phyloP scores from a whole-genome alignment of 1,284 basidiomycete genomes.

The Sporisorium sorghi region DNA sequence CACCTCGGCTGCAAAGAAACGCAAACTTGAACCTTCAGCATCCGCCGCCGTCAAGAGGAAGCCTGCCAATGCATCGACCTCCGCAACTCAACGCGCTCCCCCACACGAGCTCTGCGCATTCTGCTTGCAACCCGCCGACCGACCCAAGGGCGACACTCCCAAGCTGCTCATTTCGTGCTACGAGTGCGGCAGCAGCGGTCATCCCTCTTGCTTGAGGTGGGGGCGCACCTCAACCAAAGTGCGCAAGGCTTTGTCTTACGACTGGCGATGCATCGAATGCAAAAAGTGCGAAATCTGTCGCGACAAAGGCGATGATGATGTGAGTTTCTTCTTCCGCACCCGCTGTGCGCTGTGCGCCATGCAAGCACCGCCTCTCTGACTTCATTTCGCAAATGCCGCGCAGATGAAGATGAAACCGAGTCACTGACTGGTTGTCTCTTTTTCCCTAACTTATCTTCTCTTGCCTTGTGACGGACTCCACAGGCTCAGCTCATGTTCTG shows the following conservation, averaged over 20 bases:
- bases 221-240: conserved; percentile 70
- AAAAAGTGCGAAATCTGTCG: conserved; percentile 91
- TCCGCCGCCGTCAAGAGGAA: conserved; percentile 14
- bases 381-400: conserved; percentile 16
- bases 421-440: conserved; percentile 8
- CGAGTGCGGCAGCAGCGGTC: conserved; percentile 69
- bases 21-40: conserved; percentile 24
- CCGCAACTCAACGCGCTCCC: conserved; percentile 19
- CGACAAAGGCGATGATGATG: conserved; percentile 88
- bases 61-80: neutral
- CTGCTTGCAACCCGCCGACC: conserved; percentile 53
- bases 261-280: conserved; percentile 92
- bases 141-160: conserved; percentile 39
- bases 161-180: conserved; percentile 66
- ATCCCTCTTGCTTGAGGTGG: conserved; percentile 67
- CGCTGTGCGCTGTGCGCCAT: conserved; percentile 5
- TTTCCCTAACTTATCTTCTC: neutral
- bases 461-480: conserved; percentile 2
- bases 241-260: conserved; percentile 74
- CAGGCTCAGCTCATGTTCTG: conserved; percentile 89
- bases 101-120: conserved; percentile 66
- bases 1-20: conserved; percentile 37
- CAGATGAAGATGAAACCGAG: neutral
- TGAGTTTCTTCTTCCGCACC: conserved; percentile 72
- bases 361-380: conserved; percentile 11